Evolutionary conservation across 169 alveolate species (phyloP).

Genomic region (Plasmodium reichenowi): DNA sequence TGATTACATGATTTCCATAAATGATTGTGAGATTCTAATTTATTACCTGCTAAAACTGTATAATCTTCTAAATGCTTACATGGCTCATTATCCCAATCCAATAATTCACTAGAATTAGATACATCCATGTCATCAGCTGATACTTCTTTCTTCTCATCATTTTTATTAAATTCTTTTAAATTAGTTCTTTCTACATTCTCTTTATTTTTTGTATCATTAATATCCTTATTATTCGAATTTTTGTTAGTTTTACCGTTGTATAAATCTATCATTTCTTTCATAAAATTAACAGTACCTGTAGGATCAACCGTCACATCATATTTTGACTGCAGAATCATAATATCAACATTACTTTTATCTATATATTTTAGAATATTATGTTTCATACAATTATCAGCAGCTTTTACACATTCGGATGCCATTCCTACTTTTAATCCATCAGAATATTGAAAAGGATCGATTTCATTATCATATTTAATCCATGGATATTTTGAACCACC

Average conservation of each 20-base stretch:
- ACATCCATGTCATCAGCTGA: too few relatives aligned
- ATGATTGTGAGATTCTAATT: too few relatives aligned
- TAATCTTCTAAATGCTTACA: too few relatives aligned
- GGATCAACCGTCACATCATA: slow-evolving; percentile 59
- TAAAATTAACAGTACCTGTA: slow-evolving; percentile 28
- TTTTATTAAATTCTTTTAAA: too few relatives aligned
- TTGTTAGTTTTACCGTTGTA: slow-evolving; percentile 1
- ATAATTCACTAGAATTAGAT: too few relatives aligned
- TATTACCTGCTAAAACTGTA: too few relatives aligned
- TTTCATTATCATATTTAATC: slow-evolving; percentile 36
- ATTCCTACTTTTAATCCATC: slow-evolving; percentile 21
- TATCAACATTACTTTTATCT: slow-evolving; percentile 41
- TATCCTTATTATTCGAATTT: neutral
- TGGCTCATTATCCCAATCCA: too few relatives aligned
- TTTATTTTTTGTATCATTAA: neutral
- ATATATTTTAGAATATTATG: slow-evolving; percentile 29
- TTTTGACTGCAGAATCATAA: slow-evolving; percentile 56
- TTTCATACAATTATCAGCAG: slow-evolving; percentile 38
- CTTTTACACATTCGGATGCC: slow-evolving; percentile 35
- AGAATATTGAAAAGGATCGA: slow-evolving; percentile 51
- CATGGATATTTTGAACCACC: slow-evolving; percentile 29
- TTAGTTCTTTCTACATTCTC: too few relatives aligned
- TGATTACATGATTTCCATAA: too few relatives aligned
- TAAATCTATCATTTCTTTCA: slow-evolving; percentile 23
- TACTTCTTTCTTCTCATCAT: too few relatives aligned